Conservation (phyloP, 257 asterid genomes). For the Cordia subcordata region DNA sequence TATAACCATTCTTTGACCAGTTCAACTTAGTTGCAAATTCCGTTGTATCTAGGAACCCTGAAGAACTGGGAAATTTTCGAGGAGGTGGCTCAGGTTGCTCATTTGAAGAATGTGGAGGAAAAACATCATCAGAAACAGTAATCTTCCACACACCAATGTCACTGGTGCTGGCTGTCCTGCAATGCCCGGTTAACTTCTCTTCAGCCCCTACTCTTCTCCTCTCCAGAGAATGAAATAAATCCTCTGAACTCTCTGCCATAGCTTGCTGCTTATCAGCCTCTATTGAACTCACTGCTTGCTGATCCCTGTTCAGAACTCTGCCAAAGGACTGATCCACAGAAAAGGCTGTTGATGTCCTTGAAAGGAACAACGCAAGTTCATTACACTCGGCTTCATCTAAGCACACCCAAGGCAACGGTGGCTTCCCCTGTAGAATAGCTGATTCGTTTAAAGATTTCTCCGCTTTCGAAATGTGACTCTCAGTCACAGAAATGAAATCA, state of each 20-base stretch:
- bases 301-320: constrained; percentile 26
- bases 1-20: constrained; percentile 75
- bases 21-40: constrained; percentile 62
- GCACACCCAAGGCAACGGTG: constrained; percentile 84
- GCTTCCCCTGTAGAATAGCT: constrained; percentile 56
- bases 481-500: constrained; percentile 57
- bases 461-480: constrained; percentile 52
- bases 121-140: constrained; percentile 43
- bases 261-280: constrained; percentile 28
- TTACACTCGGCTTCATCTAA: constrained; percentile 76
- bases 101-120: constrained; percentile 31
- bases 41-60: constrained; percentile 65
- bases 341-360: constrained; percentile 45
- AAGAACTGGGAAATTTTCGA: constrained; percentile 69
- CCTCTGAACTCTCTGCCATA: constrained; percentile 35
- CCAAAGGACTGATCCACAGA: constrained; percentile 17
- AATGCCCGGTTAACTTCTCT: constrained; percentile 57
- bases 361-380: constrained; percentile 81
- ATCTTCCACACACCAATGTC: constrained; percentile 77
- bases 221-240: constrained; percentile 47
- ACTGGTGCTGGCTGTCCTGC: constrained; percentile 92
- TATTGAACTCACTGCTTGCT: constrained; percentile 14
- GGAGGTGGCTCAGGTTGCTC: constrained; percentile 48
- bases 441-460: constrained; percentile 53
- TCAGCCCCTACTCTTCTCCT: constrained; percentile 38